Evolutionary conservation across 495 filamentous ascomycete genomes (phyloP), one percentile per base, ranked within the genome.

Genomic region (Xylaria palmicola): DNA sequence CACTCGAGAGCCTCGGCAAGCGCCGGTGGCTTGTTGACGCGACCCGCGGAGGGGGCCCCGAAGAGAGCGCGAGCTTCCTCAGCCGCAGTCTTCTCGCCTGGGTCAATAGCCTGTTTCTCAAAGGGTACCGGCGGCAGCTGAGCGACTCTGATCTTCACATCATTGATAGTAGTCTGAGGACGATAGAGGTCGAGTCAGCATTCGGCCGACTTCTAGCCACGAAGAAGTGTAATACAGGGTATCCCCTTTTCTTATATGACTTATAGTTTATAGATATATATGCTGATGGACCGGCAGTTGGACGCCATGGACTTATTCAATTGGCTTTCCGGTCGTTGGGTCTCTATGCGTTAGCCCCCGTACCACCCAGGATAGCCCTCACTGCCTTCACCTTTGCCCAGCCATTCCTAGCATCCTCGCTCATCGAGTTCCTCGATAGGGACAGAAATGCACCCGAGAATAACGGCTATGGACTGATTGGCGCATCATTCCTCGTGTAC

Each of bases 301-400:
- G 37, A 24, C 29, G 27, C n/a, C 8, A 43, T 26, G 56, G 32
- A 44, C 47, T 59, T 24, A 48, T 50, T 37, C 19, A 19, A 32
- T 30, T 59, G 20, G 41, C 30, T 19, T 59, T 59, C 22, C n/a
- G 3, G 32, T 51, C 32, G 17, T 32, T 51, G 32, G 56, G 43
- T 5, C 44, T 51, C 22, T 59, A 59, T 32, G 27, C 32, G 1
- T 65, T 77, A 3, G 65, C 75, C 0, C 77, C 68, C 6, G 64
- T 85, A 20, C 73, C 77, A 6, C 80, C 84, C 6, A 65, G 83
- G 43, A 62, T 76, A 0, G 76, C 69, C 29, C 71, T 83, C 0
- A 79, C 77, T 17, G 84, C 69, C 0, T 81, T 86, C 60, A 83
- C 76, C 41, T 78, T 83, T 47, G 77, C 75, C 27, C 83, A 86